These are phyloP conservation scores for Cydonia oblonga DNA, from an alignment of 331 rosid species.

Conservation along the genomic window DNA sequence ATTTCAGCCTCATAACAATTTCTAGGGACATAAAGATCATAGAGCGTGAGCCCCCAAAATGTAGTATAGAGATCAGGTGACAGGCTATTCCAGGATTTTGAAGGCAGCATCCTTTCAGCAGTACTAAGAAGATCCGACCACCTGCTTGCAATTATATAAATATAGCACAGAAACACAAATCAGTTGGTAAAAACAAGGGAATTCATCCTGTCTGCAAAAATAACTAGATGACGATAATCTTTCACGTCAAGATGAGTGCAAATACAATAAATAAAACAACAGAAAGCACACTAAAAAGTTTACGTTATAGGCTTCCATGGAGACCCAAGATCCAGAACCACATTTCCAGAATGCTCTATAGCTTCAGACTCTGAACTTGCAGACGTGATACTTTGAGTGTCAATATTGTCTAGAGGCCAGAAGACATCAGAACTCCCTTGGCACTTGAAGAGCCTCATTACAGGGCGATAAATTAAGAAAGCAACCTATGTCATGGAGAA, in stretches of 20 bases:
- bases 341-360: constrained; percentile 31
- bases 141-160: constrained; percentile 30
- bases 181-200: not conserved
- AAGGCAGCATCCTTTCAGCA: constrained; percentile 81
- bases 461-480: constrained; percentile 92
- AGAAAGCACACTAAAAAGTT: not conserved
- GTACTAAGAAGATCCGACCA: constrained; percentile 81
- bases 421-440: constrained; percentile 46
- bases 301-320: constrained; percentile 51
- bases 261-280: not conserved
- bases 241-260: not conserved
- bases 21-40: constrained; percentile 89
- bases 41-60: constrained; percentile 98
- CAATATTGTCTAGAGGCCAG: constrained; percentile 76
- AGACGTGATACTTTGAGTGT: constrained; percentile 30
- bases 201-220: not conserved
- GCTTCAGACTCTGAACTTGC: constrained; percentile 48
- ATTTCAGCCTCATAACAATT: constrained; percentile 83
- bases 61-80: constrained; percentile 96
- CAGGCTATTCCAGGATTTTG: constrained; percentile 95
- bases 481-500: constrained; percentile 51
- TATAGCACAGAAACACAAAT: not conserved
- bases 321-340: constrained; percentile 69
- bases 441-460: constrained; percentile 85
- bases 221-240: not conserved